Base-by-base conservation (phyloP, 305 asterid species). In the Ajuga reptans region DNA sequence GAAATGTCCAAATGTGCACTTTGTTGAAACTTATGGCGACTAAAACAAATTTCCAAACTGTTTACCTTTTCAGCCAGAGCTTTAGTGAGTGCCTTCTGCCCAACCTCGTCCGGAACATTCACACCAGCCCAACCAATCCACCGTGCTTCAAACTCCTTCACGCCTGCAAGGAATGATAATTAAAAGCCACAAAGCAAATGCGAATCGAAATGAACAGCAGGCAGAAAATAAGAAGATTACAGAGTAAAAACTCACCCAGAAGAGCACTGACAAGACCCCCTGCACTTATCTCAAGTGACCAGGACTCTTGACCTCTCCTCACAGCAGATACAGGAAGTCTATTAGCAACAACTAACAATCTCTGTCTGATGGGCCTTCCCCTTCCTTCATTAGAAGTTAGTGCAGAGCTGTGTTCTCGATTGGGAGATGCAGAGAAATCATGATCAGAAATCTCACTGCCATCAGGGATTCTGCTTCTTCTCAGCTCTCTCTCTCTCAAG, bases 61-160 rank as follows among this genome's bases (percentile, higher is more conserved):
- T 33, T 58, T 53, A 90, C 97, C 97, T 88, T 90, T 81, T 88
- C 91, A 55, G 89, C 92, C 53, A 90, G 80, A 75, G 92, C 89
- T 75, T 71, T 69, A 42, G 96, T 85, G 41, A 90, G 91, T 63
- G 91, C 77, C 79, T 59, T 83, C 69, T 82, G 84, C 71, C 95
- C 97, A 55, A 78, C 80, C 82, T 88, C 95, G 67, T 88, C 97
- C 4, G 95, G 87, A 67, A 88, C 96, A 68, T 85, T 83, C 21
- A 88, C 88, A 34, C 96, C 97, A 8, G 96, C 88, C 97, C 97
- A 90, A 43, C 97, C 97, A 43, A 90, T 90, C 87, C 94, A 88
- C 71, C 84, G 85, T 9, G 91, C 88, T 80, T 90, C 97, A 73
- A 86, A 84, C 59, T 84, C 92, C 86, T 85, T 85, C 55, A 88